Evolutionary conservation across 1,284 basidiomycete genomes (phyloP), one percentile per base, ranked within the genome.

Genomic region (Athelia sp.): DNA sequence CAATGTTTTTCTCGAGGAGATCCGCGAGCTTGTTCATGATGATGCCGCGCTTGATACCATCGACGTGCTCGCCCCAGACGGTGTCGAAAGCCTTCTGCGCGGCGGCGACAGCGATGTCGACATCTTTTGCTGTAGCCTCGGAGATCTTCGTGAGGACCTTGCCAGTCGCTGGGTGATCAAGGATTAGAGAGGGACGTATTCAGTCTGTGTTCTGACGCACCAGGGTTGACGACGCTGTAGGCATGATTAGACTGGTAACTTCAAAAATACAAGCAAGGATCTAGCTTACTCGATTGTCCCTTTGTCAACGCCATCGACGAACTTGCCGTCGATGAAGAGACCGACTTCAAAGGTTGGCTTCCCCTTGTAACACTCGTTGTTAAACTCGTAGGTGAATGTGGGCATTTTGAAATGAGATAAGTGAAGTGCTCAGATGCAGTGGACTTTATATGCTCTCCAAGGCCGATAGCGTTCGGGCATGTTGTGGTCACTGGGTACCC

Each of bases 161-260:
- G 53, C 90, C 93, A 31, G 72, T 92, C 3, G 87, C 76, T 75
- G 19, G 43, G 23, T n/a, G 17, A 21, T 17, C 36, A n/a, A 9
- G 6, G 6, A 21, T 40, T n/a, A 40, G 15, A 17, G 36, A 9
- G n/a, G 6, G 36, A n/a, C 9, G 9, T n/a, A 40, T 40, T 6
- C 36, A 40, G 15, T 9, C 6, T 4, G n/a, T 40, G 36, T 4
- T 40, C 11, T 34, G 19, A 56, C 69, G 50, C 50, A 77, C 78
- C 63, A 15, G 91, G 92, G 71, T 93, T 92, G 68, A 89, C 68
- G 40, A 93, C 79, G 52, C 86, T 90, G 49, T 23, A 44, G 19
- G 23, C 10, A 44, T n/a, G 43, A 26, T 22, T 21, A 26, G 43
- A 26, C n/a, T 10, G 8, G 17, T n/a, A 26, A 9, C 10, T 9